Evolutionary conservation across 768 basidiomycete genomes (phyloP), one percentile per base, ranked within the genome.

Genomic region (Exidia glandulosa): DNA sequence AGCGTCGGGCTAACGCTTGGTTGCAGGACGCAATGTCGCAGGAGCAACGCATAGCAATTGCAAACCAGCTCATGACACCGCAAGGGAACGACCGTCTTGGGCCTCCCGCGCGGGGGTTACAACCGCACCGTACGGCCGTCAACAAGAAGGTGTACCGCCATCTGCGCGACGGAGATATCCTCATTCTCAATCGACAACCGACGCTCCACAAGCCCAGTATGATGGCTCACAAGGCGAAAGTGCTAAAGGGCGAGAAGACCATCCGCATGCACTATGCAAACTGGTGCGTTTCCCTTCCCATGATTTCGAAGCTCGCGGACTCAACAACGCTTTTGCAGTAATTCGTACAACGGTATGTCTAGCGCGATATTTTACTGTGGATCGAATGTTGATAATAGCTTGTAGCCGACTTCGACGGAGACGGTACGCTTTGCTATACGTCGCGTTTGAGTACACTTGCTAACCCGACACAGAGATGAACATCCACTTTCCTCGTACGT

Each of bases 251-350:
- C 29, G 96, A 99, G 74, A 99, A 97, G 78, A 98, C 96, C 0
- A 98, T 99, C 70, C 83, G 96, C 14, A 94, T 99, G 94, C 96
- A 99, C 76, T 99, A 99, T 69, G 95, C 96, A 29, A 99, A 99
- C 69, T 99, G 95, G 94, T 95, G 61, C 50, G 66, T 60, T 14
- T 60, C 19, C 23, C 10, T 37, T 13, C 55, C 25, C 25, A 30
- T 1, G 27, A 60, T 30, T 58, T 36, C 32, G n/a, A 27, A 31
- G 59, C 56, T 23, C 52, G 29, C 30, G 41, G n/a, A 60, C 67
- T 62, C 58, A 72, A 59, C 32, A n/a, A 33, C 62, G 37, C 33
- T 59, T 34, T 57, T 63, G 27, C 67, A 95, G 93, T 74, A 97
- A 98, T 71, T 98, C 95, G 1, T 98, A 98, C 72, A 98, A 98